Evolutionary conservation across 768 basidiomycete genomes (phyloP), one percentile per base, ranked within the genome.

Genomic region (Plicaturopsis crispa): DNA sequence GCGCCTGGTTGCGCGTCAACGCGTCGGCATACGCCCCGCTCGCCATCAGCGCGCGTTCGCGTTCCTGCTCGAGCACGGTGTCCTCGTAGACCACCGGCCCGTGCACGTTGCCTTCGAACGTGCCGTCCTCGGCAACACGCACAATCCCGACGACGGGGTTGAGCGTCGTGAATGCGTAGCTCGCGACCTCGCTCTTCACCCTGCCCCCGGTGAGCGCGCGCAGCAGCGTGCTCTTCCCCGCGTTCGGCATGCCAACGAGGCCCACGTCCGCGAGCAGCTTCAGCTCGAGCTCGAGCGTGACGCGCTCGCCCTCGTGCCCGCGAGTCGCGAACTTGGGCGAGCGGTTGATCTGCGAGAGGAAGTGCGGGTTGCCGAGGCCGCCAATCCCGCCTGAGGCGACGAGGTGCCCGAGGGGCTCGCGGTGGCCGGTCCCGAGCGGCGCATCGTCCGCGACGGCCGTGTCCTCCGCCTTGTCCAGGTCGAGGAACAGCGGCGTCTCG

Each of bases 181-280:
- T 73, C 0, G 92, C 93, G 21, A 97, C 83, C 50, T 86, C 84
- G 4, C 78, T 85, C 54, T 77, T 82, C 8, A 87, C 84, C 19
- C 85, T 70, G 3, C 89, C 82, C 6, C 85, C 87, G 0, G 93
- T 96, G 6, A 98, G 63, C 0, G 91, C 92, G 14, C 88, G 80
- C 4, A 98, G 67, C 2, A 99, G 61, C 0, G 96, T 98, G 59
- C 89, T 93, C 65, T 89, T 87, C 20, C 83, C 94, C 0, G 87
- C 90, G 49, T 97, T 99, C 5, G 96, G 96, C 66, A 96, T 80
- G 0, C 96, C 96, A 2, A 99, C 92, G 14, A 99, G 66, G 0
- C 90, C 96, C n/a, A 98, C 70, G 56, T 99, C 94, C 2, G 94
- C 91, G 3, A 93, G 69, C 5, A 94, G 71, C 58, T 97, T 97